Base-by-base conservation (phyloP, 2,329 filamentous ascomycete species). In the Microcyclosporella mali region DNA sequence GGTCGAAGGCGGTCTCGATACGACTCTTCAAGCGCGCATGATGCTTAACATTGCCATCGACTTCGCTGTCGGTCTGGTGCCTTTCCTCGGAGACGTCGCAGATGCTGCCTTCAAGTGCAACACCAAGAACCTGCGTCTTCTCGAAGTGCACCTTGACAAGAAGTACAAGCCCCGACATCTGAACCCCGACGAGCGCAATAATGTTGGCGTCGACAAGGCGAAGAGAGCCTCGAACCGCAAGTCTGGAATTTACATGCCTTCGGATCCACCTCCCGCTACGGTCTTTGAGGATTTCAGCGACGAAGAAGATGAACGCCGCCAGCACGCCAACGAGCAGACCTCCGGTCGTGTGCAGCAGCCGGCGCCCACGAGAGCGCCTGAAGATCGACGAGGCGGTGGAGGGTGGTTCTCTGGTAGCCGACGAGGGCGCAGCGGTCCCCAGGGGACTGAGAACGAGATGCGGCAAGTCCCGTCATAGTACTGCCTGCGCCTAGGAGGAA, bases 51-150 rank as follows among this genome's bases (percentile, higher is more conserved):
- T 95, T 43, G 57, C 75, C 3, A 46, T 89, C 31, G 86, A 94
- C 60, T 86, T 92, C 54, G 62, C 75, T 29, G 70, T 89, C 27
- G 87, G 86, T 4, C 67, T 92, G 2, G 70, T 90, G 1, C 86
- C 86, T 0, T 78, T 90, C 49, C 49, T 88, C 0, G 86, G 86
- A n/a, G 86, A 90, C 56, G 46, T 90, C 2, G 76, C 74, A 30
- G 86, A 92, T 57, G 83, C 84, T 4, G 63, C 79, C 2, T 83
- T 83, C 67, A 81, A 84, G 47, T 82, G 81, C 60, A 92, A 90
- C 58, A 86, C 82, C 15, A 79, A 79, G 56, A 92, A 90, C 55
- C 80, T 84, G 4, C 74, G 83, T 28, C 63, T 86, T 2, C 69
- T 87, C 12, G 84, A 87, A 59, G 68, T 79, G 35, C 73, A 83